Conservation (phyloP, 2,329 filamentous ascomycete species). For the Claviceps africana region DNA sequence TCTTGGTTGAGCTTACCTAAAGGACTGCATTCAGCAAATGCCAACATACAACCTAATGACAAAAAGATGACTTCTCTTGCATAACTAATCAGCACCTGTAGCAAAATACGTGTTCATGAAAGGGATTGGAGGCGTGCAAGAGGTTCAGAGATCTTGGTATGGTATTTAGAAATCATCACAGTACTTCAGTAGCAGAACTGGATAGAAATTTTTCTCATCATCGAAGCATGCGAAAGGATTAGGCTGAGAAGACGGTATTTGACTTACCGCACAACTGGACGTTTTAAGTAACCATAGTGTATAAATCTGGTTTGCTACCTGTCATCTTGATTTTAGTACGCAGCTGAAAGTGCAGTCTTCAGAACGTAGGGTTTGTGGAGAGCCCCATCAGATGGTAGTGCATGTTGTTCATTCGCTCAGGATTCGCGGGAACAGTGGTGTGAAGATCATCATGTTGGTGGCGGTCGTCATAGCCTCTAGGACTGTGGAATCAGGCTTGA, state of each 20-base stretch:
- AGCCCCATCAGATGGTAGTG: conserved; percentile 55
- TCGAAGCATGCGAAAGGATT: conserved; percentile 11
- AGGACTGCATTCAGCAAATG: not conserved
- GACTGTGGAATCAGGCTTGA: not conserved
- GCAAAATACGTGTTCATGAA: not conserved
- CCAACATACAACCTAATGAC: not conserved
- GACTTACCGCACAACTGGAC: not conserved
- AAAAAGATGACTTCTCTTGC: not conserved
- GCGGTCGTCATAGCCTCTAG: not conserved
- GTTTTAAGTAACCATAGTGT: not conserved
- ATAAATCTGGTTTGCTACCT: not conserved
- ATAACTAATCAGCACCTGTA: not conserved
- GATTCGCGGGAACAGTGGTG: conserved; percentile 48
- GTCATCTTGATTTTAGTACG: not conserved
- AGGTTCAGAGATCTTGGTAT: conserved; percentile 46
- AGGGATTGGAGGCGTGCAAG: no score
- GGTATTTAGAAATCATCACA: conserved; percentile 53
- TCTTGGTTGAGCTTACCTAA: not conserved
- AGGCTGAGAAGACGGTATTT: not conserved
- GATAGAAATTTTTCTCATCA: conserved; percentile 52
- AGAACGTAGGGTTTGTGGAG: not conserved
- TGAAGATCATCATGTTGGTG: conserved; percentile 36
- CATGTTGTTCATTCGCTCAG: conserved; percentile 55
- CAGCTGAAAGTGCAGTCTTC: no score
- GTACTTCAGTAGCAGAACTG: conserved; percentile 65